Evolutionary conservation across 192 early-diverging fungal genomes (phyloP), one percentile per base, ranked within the genome.

Genomic region (Entomortierella lignicola): DNA sequence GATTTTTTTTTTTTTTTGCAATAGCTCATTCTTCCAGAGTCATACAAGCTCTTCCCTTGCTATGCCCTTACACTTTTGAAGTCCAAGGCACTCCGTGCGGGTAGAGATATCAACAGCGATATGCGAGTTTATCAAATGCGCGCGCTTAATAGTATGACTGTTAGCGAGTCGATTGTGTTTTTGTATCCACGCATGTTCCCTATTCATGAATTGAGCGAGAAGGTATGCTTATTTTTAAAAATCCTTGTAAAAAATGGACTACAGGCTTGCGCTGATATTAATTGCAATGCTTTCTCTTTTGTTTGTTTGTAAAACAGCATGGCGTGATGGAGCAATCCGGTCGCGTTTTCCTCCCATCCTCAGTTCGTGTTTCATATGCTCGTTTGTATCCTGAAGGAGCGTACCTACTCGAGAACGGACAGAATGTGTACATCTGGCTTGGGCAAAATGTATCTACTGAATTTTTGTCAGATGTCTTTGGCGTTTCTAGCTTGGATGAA

Each of bases 21-120:
- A 63, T 64, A 97, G 85, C 85, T 99, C 21, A 98, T 99, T 63
- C 82, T 99, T 53, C 97, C 98, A 26, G 98, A 99, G 79, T 91
- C 96, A 0, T 96, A 93, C 85, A 99, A 99, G 81, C 85, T 97
- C 44, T 91, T 93, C 50, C 97, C 98, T 17, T 85, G 98, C 29
- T 97, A 94, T 80, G 86, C 89, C 1, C 85, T 98, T 47, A 80
- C 93, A 27, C 72, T 99, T 67, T 86, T 96, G 23, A 98, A 98
- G 77, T 91, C 88, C 50, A 88, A 89, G 51, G 88, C 94, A 4
- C 89, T 99, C 66, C 90, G 96, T 53, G 88, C 79, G 32, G 92
- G 92, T 86, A 84, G 74, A 59, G 30, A 58, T 55, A 85, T 94
- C 56, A 88, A 91, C 2, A 89, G 91, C 30, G 98, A 99, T 85